Conservation (phyloP, 2,329 filamentous ascomycete genomes). For the Microdochium paspali region DNA sequence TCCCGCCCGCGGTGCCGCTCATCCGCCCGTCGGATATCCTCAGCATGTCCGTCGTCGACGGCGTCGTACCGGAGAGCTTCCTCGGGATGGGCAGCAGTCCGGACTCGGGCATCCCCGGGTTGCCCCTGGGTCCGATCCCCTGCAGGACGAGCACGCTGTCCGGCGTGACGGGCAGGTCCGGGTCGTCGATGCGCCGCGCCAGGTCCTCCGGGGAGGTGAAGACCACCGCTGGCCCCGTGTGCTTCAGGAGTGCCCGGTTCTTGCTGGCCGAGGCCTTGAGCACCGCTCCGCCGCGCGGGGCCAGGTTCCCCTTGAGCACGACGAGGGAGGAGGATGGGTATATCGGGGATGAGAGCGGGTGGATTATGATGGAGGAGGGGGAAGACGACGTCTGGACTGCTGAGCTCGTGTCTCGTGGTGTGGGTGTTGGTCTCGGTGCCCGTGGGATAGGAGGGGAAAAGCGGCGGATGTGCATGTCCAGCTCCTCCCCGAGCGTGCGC, state of each 20-base stretch:
- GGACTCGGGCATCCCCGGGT: constrained; percentile 90
- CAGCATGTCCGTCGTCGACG: constrained; percentile 69
- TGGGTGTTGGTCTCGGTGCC: too few relatives aligned
- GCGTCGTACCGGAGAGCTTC: constrained; percentile 54
- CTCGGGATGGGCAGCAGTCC: constrained; percentile 56
- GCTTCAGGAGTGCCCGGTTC: constrained; percentile 49
- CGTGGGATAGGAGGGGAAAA: constrained; percentile 19
- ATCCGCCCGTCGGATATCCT: constrained; percentile 83
- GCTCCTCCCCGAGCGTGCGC: constrained; percentile 70
- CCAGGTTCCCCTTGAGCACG: constrained; percentile 75
- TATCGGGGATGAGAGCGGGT: constrained; percentile 53
- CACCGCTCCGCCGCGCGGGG: constrained; percentile 66
- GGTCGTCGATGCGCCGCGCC: constrained; percentile 48
- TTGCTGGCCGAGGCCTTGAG: constrained; percentile 86
- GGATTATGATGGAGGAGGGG: too few relatives aligned
- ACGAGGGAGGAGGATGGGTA: constrained; percentile 72
- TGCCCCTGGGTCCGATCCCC: constrained; percentile 83
- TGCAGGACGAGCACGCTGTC: constrained; percentile 68
- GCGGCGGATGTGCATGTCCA: constrained; percentile 59
- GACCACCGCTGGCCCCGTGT: constrained; percentile 41
- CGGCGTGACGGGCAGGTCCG: constrained; percentile 49
- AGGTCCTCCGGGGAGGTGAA: constrained; percentile 75
- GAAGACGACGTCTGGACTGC: too few relatives aligned
- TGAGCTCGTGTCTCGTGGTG: too few relatives aligned
- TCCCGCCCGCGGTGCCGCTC: constrained; percentile 78